Base-by-base conservation (phyloP, 176 grass and related monocot species). In the Thinopyrum elongatum region DNA sequence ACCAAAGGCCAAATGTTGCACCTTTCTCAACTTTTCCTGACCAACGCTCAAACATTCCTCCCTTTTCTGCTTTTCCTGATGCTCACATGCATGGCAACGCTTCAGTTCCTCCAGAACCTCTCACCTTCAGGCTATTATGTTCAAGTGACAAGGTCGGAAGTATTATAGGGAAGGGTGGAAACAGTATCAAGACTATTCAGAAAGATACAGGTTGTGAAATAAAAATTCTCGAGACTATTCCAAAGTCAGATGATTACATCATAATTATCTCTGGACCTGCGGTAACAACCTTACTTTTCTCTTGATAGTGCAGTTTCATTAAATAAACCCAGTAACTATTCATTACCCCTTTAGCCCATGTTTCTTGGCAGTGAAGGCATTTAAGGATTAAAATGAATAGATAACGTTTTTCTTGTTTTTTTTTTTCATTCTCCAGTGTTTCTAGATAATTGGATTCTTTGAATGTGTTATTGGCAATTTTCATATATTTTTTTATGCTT, bases 171-270 rank as follows among this genome's bases (percentile, higher is more conserved):
- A 96, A 93, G 83, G 92, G 90, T 65, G 97, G 97, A 79, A 94
- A 88, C 85, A 84, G 80, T 84, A 88, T 99, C 49, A 99, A 87
- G 87, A 78, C 65, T 83, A 93, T 99, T 86, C 89, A 99, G 80
- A 89, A 90, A 35, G 94, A 99, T 76, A 99, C 97, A 10, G 97
- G 92, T 72, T 96, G 94, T 84, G 97, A 99, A 86, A 91, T 99
- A 78, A 95, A 94, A 84, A 83, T 96, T 91, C 75, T 86, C 41
- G 97, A 99, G 83, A 92, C 94, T 88, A 78, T 69, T 85, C 88
- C 87, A 1, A 93, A 91, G 65, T 79, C 92, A 51, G 94, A 99
- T 71, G 83, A 94, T 73, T 88, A 89, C 14, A 78, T 96, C 70
- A 75, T 99, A 85, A 30, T 85, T 66, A 92, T 99, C 78, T 92